A percentile compares a stretch with the other conserved stretches of the same genome.
phyloP scores from a whole-genome alignment of 305 asterid genomes.

The Plantago coronopus region DNA sequence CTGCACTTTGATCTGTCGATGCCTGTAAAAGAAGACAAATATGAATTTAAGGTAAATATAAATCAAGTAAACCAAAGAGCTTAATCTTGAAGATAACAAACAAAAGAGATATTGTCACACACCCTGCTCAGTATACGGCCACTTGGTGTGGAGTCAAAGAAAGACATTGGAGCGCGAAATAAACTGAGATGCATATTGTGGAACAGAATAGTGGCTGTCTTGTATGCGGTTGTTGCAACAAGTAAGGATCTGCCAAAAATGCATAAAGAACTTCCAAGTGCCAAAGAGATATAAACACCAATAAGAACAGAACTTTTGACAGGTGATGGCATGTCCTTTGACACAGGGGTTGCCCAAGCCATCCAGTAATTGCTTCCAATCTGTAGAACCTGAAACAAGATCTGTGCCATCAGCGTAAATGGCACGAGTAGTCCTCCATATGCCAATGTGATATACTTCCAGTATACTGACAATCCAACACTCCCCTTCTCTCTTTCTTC shows the following conservation, averaged over 20 bases:
- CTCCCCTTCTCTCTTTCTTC: slow-evolving; percentile 89
- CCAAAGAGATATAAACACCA: slow-evolving; percentile 54
- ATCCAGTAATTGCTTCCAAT: slow-evolving; percentile 94
- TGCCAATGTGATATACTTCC: slow-evolving; percentile 67
- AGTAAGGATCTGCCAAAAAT: slow-evolving; percentile 46
- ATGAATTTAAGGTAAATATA: too few species aligned
- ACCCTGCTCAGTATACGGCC: slow-evolving; percentile 87
- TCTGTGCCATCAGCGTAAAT: slow-evolving; percentile 51
- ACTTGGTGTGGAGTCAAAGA: slow-evolving; percentile 89
- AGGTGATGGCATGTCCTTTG: slow-evolving; percentile 42
- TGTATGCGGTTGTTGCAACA: slow-evolving; percentile 46
- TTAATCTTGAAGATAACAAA: not conserved
- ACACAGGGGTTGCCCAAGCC: slow-evolving; percentile 96
- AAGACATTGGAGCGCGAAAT: slow-evolving; percentile 95
- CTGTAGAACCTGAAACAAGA: slow-evolving; percentile 59
- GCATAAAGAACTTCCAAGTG: slow-evolving; percentile 59
- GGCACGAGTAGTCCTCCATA: slow-evolving; percentile 77
- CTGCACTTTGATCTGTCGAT: slow-evolving; percentile 73
- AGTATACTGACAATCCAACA: slow-evolving; percentile 62
- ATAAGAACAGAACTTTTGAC: slow-evolving; percentile 55
- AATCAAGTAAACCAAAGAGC: not conserved
- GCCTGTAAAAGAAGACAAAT: slow-evolving; percentile 44
- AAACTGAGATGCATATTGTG: slow-evolving; percentile 58
- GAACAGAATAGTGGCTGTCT: slow-evolving; percentile 66
- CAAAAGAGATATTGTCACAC: slow-evolving; percentile 16